These are phyloP conservation scores for Gossypium rotundifolium DNA, from an alignment of 345 rosid species.

Conservation along the genomic window DNA sequence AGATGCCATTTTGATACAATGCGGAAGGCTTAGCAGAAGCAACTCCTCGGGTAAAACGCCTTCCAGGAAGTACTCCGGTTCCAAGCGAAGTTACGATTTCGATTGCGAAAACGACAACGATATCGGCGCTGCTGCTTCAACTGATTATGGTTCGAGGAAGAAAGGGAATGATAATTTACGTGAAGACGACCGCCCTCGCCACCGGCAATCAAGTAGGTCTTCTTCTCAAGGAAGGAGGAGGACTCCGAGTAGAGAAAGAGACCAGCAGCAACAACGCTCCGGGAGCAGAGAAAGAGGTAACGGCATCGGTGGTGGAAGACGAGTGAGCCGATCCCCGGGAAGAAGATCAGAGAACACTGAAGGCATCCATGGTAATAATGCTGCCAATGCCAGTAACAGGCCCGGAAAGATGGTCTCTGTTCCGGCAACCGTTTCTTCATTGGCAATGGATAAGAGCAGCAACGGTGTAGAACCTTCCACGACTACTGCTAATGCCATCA, in stretches of 20 bases:
- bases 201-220: conserved; percentile 41
- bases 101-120: conserved; percentile 36
- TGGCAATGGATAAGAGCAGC: conserved; percentile 40
- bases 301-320: conserved; percentile 31
- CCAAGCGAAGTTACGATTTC: conserved; percentile 83
- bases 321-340: conserved; percentile 83
- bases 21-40: conserved; percentile 85
- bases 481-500: conserved; percentile 22
- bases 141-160: conserved; percentile 13
- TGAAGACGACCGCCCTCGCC: conserved; percentile 43
- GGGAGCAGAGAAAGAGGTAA: conserved; percentile 52
- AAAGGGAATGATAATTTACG: conserved; percentile 12
- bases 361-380: conserved; percentile 4
- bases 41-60: conserved; percentile 52
- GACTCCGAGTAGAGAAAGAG: conserved; percentile 94
- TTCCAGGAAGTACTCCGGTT: conserved; percentile 63
- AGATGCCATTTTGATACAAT: conserved; percentile 86
- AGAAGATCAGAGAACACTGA: conserved; percentile 55
- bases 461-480: conserved; percentile 24
- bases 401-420: conserved; percentile 78
- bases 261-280: conserved; percentile 46
- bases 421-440: conserved; percentile 67
- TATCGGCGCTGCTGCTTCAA: conserved; percentile 17
- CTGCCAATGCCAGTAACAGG: conserved; percentile 22
- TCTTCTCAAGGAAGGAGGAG: conserved; percentile 65